These are phyloP conservation scores for Penicillium samsonianum DNA, from an alignment of 495 filamentous ascomycete genomes.

Conservation along the genomic window DNA sequence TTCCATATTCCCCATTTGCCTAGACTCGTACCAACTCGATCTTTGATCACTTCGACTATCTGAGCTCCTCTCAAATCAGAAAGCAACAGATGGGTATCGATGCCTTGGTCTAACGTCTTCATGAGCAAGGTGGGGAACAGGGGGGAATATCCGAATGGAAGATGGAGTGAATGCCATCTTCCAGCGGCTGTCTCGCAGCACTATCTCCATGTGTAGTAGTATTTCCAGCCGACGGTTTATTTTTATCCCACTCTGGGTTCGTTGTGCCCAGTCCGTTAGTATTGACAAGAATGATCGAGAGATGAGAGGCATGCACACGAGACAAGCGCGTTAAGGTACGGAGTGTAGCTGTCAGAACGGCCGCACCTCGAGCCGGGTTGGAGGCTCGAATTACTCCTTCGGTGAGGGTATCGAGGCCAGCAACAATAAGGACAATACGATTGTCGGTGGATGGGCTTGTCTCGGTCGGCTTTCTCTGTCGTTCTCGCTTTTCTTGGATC, in stretches of 20 bases:
- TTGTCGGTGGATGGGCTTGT: background rate
- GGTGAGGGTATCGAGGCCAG: conserved; percentile 42
- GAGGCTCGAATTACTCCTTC: conserved; percentile 45
- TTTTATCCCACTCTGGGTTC: conserved; percentile 10
- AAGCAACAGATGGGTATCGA: conserved; percentile 45
- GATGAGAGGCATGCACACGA: conserved; percentile 26
- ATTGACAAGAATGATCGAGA: conserved; percentile 45
- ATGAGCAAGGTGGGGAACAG: conserved; percentile 41
- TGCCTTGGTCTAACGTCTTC: conserved; percentile 44
- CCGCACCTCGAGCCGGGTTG: conserved; percentile 42
- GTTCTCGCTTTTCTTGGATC: conserved; percentile 16
- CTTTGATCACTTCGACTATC: conserved; percentile 48
- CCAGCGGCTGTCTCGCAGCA: conserved; percentile 9
- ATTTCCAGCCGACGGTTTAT: background rate
- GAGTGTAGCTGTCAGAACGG: conserved; percentile 36
- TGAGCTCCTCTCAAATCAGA: conserved; percentile 27
- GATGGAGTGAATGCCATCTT: conserved; percentile 37
- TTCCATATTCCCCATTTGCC: conserved; percentile 46
- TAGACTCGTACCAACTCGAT: conserved; percentile 36
- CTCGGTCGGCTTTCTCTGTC: conserved; percentile 2
- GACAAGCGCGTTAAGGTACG: conserved; percentile 39
- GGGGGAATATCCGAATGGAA: conserved; percentile 27
- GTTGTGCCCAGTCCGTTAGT: conserved; percentile 37
- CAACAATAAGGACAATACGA: conserved; percentile 35
- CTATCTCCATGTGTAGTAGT: conserved; percentile 1